phyloP scores from a whole-genome alignment of 176 grass and related monocot species.

The Metroxylon sagu region DNA sequence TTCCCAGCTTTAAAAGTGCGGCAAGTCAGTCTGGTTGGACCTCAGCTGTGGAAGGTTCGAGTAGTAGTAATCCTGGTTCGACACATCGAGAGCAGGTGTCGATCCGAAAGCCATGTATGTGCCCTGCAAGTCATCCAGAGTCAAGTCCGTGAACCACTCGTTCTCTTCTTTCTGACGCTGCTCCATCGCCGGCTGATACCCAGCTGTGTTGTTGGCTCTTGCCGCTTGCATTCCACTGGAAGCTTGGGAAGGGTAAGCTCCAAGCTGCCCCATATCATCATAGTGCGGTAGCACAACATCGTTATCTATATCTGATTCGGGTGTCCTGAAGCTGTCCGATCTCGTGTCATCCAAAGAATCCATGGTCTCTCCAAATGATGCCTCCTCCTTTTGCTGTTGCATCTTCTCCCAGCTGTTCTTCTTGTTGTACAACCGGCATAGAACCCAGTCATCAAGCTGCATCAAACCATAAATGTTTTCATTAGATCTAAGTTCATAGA shows the following conservation, averaged over 20 bases:
- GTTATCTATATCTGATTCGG: constrained; percentile 1
- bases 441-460: constrained; percentile 17
- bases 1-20: neutral
- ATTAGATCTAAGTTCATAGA: neutral
- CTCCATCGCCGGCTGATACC: neutral
- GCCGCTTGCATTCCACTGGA: neutral
- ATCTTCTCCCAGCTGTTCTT: constrained; percentile 18
- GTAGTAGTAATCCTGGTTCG: neutral
- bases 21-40: neutral
- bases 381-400: neutral
- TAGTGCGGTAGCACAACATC: neutral
- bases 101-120: neutral
- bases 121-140: constrained; percentile 14
- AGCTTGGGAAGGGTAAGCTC: neutral
- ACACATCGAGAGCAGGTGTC: neutral
- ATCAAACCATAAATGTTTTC: neutral
- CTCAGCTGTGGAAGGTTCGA: neutral
- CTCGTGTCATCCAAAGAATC: neutral
- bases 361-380: neutral
- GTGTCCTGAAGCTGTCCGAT: constrained; percentile 8
- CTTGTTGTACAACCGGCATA: constrained; percentile 19
- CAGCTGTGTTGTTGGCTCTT: neutral
- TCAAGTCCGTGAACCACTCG: constrained; percentile 15
- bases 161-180: constrained; percentile 4
- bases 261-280: neutral